Base-by-base conservation (phyloP, 805 yeast species). In the Barnettozyma populi region DNA sequence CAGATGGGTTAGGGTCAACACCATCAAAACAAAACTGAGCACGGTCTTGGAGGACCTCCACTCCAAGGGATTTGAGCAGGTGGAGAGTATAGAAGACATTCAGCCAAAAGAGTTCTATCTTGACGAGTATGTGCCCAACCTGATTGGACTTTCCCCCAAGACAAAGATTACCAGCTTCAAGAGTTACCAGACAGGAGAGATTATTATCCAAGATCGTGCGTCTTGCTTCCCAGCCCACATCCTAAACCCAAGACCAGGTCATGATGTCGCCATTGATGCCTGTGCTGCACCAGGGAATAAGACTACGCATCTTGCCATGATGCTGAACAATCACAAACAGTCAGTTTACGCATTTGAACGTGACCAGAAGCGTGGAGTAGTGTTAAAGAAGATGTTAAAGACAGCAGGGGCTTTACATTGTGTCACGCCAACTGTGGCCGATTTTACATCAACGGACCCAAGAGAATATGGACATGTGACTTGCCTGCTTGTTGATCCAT, bases 271-370 rank as follows among this genome's bases (percentile, higher is more conserved):
- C 10, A 86, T 94, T 40, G 99, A 94, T 67, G 85, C 97, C 1
- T 90, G 97, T 68, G 90, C 98, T 2, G 99, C 99, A 0, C 99
- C 99, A 5, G 99, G 99, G 5, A 94, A 94, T 66, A 95, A 94
- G 64, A 94, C 99, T 0, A 88, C 97, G 0, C 98, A 92, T 67
- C 69, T 84, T 20, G 96, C 97, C 0, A 79, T 94, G 0, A 70
- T 78, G 44, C 65, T 88, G 20, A 55, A 60, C 4, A 67, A 68
- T 35, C 55, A 67, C 2, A 69, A 70, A 0, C 57, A 61, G 16
- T 59, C 65, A 14, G 81, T 90, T 9, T 74, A 74, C 56, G 99
- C 99, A 0, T 94, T 90, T 66, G 99, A 94, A 65, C 78, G 90
- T 60, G 96, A 94, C 60, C 69, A 74, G 2, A 76, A 76, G 40